Conservation (phyloP, 1,284 basidiomycete species). For the Meripilus lineatus region DNA sequence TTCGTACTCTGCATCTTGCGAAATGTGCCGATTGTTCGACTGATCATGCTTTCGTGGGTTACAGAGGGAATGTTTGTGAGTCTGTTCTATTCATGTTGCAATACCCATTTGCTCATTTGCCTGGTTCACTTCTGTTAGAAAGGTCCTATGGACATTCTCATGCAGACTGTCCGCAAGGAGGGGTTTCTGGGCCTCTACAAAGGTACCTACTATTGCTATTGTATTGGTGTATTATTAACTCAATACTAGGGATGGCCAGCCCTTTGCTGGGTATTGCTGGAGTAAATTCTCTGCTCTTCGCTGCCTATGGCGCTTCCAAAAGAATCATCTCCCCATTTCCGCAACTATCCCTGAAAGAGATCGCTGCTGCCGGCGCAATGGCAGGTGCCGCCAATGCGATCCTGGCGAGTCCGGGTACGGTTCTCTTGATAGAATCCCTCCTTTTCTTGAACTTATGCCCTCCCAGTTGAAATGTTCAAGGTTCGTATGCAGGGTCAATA, state of each 20-base stretch:
- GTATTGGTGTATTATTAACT: background rate
- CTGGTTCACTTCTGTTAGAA: conserved; percentile 47
- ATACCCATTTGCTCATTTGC: background rate
- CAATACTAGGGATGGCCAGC: conserved; percentile 75
- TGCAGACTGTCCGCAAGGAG: conserved; percentile 80
- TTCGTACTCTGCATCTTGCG: conserved; percentile 26
- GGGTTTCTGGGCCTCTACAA: conserved; percentile 91
- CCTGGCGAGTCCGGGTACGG: conserved; percentile 80
- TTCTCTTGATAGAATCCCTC: background rate
- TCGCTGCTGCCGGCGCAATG: conserved; percentile 82
- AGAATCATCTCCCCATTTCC: conserved; percentile 86
- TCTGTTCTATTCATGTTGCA: conserved; percentile 15
- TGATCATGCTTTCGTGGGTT: conserved; percentile 1
- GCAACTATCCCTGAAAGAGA: conserved; percentile 74
- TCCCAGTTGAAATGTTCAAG: conserved; percentile 81
- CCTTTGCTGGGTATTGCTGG: conserved; percentile 93
- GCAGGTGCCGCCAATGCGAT: conserved; percentile 89
- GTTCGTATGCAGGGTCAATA: conserved; percentile 98
- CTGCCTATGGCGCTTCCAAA: conserved; percentile 80
- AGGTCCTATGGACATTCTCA: conserved; percentile 87
- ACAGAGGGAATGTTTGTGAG: conserved; percentile 79
- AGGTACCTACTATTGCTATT: conserved; percentile 39
- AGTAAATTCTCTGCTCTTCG: conserved; percentile 94
- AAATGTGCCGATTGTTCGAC: conserved; percentile 5
- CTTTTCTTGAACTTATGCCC: background rate